Percentiles rank a stretch among this genome's conserved stretches.
Evolutionary conservation across 1,284 basidiomycete species (phyloP).

Genomic region (Ceratorhiza oryzae-sativae): DNA sequence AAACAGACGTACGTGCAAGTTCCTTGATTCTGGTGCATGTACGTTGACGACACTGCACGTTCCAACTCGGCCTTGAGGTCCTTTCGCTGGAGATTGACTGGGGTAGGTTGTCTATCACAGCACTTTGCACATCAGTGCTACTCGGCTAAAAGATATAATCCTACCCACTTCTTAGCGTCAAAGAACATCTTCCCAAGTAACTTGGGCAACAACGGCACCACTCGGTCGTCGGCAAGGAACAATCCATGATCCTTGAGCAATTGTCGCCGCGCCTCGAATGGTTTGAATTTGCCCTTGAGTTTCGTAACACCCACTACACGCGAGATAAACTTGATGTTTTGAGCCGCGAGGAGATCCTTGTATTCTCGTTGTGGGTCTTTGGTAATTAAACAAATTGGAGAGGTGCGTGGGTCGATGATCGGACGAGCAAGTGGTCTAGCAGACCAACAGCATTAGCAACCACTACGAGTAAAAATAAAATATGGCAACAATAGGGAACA

Average conservation of each 20-base stretch:
- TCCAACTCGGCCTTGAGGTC: conserved; percentile 91
- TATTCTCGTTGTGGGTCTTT: conserved; percentile 97
- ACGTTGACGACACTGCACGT: conserved; percentile 88
- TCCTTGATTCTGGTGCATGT: conserved; percentile 92
- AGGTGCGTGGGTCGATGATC: conserved; percentile 78
- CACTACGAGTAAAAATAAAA: no score
- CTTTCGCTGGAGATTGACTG: conserved; percentile 84
- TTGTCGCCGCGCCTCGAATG: conserved; percentile 87
- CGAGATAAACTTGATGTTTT: conserved; percentile 86
- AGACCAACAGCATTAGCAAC: conserved; percentile 29
- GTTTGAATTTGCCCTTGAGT: conserved; percentile 91
- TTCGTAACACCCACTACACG: conserved; percentile 92
- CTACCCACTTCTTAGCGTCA: conserved; percentile 85
- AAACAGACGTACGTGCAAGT: conserved; percentile 77
- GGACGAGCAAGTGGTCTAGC: conserved; percentile 80
- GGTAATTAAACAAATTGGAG: conserved; percentile 86
- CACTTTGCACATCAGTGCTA: no score
- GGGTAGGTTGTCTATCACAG: conserved; percentile 81
- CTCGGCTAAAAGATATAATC: conserved; percentile 47
- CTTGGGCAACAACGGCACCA: conserved; percentile 86
- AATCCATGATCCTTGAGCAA: conserved; percentile 88
- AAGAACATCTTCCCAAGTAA: conserved; percentile 92
- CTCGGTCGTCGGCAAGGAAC: conserved; percentile 92
- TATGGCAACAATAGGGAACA: conserved; percentile 42
- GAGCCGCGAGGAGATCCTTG: conserved; percentile 84